phyloP scores from a whole-genome alignment of 495 filamentous ascomycete species.

The Lasiosphaeriaceae sp. region DNA sequence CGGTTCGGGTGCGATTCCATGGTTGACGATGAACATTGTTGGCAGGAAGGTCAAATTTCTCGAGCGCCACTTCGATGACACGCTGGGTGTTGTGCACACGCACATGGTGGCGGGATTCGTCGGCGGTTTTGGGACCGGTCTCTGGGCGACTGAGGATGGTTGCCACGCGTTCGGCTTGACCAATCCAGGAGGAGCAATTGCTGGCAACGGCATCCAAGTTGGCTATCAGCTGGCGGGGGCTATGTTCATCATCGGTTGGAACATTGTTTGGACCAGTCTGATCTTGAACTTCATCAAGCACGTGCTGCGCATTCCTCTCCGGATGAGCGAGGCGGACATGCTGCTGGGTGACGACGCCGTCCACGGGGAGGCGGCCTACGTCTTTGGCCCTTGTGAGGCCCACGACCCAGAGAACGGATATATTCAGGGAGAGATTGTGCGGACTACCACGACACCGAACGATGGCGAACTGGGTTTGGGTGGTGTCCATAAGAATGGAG shows the following conservation, averaged over 20 bases:
- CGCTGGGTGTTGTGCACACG: constrained; percentile 51
- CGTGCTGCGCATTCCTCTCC: constrained; percentile 46
- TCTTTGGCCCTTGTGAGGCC: constrained; percentile 29
- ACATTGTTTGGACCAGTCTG: constrained; percentile 50
- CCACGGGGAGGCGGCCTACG: constrained; percentile 51
- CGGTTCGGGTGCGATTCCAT: constrained; percentile 48
- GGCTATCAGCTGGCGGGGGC: constrained; percentile 52
- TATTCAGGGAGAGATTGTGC: constrained; percentile 13
- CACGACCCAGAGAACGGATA: constrained; percentile 18
- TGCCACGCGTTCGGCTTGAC: constrained; percentile 46
- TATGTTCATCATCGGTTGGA: constrained; percentile 54
- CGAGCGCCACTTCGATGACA: constrained; percentile 46
- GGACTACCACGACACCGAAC: constrained; percentile 1
- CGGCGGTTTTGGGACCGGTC: constrained; percentile 50
- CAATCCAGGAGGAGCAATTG: constrained; percentile 50
- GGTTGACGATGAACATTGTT: constrained; percentile 52
- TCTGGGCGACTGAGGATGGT: constrained; percentile 51
- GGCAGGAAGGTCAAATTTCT: constrained; percentile 41
- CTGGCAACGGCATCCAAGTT: constrained; percentile 50
- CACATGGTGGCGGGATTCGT: constrained; percentile 49
- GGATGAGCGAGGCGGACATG: constrained; percentile 45
- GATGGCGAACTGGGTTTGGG: constrained; percentile 14
- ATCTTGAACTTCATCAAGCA: constrained; percentile 55
- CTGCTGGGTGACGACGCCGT: constrained; percentile 49
- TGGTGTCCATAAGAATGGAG: neutral